Base-by-base conservation (phyloP, 1,284 basidiomycete genomes). In the Fereydounia khargensis region DNA sequence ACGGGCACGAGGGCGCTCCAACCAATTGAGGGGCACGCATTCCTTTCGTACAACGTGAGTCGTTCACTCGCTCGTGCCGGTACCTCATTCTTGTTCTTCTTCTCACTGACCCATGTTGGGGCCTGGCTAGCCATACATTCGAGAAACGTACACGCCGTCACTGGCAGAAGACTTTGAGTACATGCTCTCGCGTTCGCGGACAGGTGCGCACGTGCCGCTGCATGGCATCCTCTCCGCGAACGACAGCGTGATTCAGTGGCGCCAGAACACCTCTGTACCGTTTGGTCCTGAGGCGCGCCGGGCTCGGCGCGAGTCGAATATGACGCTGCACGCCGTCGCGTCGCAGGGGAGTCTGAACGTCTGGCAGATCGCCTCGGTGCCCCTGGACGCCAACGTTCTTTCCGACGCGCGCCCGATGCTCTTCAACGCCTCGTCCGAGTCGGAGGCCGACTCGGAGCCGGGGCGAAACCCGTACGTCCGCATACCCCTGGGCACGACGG, bases 341-440 rank as follows among this genome's bases (percentile, higher is more conserved):
- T 59, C 61, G 3, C 61, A 64, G 43, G 50, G 50, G 36, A 54
- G 50, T 20, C 56, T 64, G 35, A 64, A 64, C 18, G 61, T 64
- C 2, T 64, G 61, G 61, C 61, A 64, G 43, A 20, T 64, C 6
- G 61, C 61, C 4, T 48, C 55, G 18, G 33, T 43, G 23, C 61
- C 61, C 2, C 37, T 64, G 13, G 48, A 60, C 41, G 60, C 61
- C 3, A 56, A 42, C n/a, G 47, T 41, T 18, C n/a, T 58, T 19
- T 56, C 50, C 23, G 56, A 60, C 38, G 49, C 45, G 2, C 39
- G 51, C 11, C 61, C 61, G 6, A 54, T 60, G 35, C 48, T 64
- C 6, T 64, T 64, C 49, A 58, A 64, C 14, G 42, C 41, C 14
- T 49, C 48, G 13, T 52, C 59, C 39, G 49, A 44, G 25, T 45